Percentiles rank a stretch among this genome's conserved stretches.
phyloP scores from a whole-genome alignment of 2,329 filamentous ascomycete species.

The Gnomoniopsis sp. region DNA sequence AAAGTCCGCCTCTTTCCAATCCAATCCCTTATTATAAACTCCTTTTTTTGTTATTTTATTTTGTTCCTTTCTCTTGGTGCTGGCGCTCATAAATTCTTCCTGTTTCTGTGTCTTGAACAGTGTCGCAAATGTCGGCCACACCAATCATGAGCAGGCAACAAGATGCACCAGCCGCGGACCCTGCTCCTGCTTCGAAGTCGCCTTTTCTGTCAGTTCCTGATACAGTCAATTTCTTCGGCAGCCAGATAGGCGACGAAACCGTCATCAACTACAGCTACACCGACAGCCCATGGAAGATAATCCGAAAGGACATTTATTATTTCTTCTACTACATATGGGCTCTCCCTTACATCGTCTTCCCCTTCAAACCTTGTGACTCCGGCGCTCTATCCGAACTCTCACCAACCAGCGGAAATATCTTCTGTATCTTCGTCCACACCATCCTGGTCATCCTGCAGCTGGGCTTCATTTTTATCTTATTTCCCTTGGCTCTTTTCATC shows the following conservation, averaged over 20 bases:
- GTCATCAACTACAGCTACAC: constrained; percentile 62
- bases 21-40: background rate
- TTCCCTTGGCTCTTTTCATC: constrained; percentile 44
- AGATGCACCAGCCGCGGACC: background rate
- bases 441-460: constrained; percentile 59
- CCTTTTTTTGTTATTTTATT: background rate
- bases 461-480: constrained; percentile 54
- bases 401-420: constrained; percentile 52
- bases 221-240: constrained; percentile 47
- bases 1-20: background rate
- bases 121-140: background rate
- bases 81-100: background rate
- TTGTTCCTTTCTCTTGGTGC: background rate
- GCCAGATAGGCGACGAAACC: constrained; percentile 54
- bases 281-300: constrained; percentile 48
- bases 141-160: background rate
- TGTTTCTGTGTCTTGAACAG: background rate
- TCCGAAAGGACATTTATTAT: constrained; percentile 51
- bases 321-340: constrained; percentile 54
- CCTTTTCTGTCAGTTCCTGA: background rate
- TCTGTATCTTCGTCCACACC: constrained; percentile 54
- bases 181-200: background rate
- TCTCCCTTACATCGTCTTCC: constrained; percentile 59
- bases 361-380: constrained; percentile 49
- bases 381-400: constrained; percentile 62